Conservation (phyloP, 2,329 filamentous ascomycete species). For the Trichoderma hamatum region DNA sequence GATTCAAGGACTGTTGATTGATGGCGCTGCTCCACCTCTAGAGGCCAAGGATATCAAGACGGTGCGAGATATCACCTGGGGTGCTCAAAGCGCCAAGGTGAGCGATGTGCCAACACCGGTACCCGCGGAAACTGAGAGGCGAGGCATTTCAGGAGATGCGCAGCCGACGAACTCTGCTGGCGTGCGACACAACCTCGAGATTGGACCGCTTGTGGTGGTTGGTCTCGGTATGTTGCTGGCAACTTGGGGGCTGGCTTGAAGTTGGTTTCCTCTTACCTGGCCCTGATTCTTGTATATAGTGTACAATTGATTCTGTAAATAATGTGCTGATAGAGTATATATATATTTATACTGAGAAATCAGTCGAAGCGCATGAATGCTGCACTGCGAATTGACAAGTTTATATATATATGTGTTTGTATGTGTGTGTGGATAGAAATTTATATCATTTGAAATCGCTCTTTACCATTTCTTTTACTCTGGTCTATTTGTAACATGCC, state of each 20-base stretch:
- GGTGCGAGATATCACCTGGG: conserved; percentile 40
- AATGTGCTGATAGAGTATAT: conserved; percentile 1
- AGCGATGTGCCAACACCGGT: background rate
- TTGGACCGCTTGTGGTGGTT: background rate
- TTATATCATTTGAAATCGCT: background rate
- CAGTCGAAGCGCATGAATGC: background rate
- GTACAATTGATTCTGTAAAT: conserved; percentile 13
- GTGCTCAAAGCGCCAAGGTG: background rate
- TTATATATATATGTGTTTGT: background rate
- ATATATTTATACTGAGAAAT: background rate
- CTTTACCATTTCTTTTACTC: background rate
- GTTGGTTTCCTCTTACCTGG: background rate
- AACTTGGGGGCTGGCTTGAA: conserved; percentile 13
- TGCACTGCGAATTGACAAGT: background rate
- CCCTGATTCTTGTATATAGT: background rate
- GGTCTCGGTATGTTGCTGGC: conserved; percentile 5
- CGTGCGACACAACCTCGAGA: background rate
- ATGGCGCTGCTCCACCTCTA: conserved; percentile 49
- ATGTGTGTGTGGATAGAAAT: background rate
- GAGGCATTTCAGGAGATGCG: conserved; percentile 8
- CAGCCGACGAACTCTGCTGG: conserved; percentile 9
- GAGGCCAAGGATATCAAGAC: conserved; percentile 52
- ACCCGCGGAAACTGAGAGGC: conserved; percentile 3
- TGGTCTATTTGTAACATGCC: background rate
- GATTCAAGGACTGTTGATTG: conserved; percentile 60